Base-by-base conservation (phyloP, 129 eudicot genomes). In the Dittrichia graveolens region DNA sequence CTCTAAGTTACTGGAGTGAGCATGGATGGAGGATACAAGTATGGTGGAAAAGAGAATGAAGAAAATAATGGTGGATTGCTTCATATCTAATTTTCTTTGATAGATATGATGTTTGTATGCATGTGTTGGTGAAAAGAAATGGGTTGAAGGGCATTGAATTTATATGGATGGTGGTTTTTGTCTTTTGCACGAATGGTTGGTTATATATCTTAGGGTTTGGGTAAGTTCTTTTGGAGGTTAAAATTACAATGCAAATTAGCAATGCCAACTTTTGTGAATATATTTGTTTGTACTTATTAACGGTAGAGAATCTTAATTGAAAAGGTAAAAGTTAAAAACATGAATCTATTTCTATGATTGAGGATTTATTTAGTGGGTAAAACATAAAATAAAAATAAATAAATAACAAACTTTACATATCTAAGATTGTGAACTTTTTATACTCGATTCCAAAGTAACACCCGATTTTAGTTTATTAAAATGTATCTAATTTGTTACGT, bases 151-250 rank as follows among this genome's bases (percentile, higher is more conserved):
- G 39, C 42, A 7, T 7, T n/a, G 39, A 8, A 19, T 65, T 53
- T 75, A 75, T 75, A 75, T 6, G 4, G 49, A 43, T 15, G 6
- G 3, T 12, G 67, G 34, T 39, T 49, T 55, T 49, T 61, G 63
- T 74, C 78, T 50, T 74, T 42, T 74, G n/a, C 31, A 39, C 7
- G 14, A 42, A 38, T 74, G 70, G 69, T 62, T 74, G 70, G 61
- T 62, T 50, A 74, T 50, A 41, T 63, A 48, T 39, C 40, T 50
- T 61, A 50, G 8, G 52, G 62, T 50, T 61, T 39, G 8, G 52
- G 62, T 19, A 38, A 61, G 3, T 16, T n/a, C n/a, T n/a, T n/a
- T 62, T 48, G 12, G 39, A 57, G 37, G 56, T 52, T 64, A 35
- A 52, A 55, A 38, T 54, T 65, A 75, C 79, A 65, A 75, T 53